Base-by-base conservation (phyloP, 352 stramenopile genomes). In the Thraustochytrium sp. region DNA sequence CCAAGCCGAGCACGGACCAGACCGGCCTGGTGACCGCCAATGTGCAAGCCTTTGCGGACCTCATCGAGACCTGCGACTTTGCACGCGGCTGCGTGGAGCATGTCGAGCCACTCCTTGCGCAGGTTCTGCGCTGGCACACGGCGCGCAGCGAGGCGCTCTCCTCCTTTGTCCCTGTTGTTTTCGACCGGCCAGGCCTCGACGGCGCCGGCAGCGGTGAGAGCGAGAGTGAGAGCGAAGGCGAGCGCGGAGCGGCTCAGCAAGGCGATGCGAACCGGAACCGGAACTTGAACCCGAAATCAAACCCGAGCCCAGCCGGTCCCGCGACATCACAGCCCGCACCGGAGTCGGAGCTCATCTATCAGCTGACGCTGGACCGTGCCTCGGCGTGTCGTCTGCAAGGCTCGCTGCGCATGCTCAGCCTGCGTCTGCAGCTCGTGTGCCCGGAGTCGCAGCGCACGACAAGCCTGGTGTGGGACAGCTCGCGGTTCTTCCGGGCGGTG, bases 1-100 rank as follows among this genome's bases (percentile, higher is more conserved):
- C 34, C 21, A 11, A 38, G 29, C 26, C 68, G 26, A 53, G 18
- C n/a, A n/a, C 63, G 0, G 11, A 18, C 4, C 68, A 11, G 18
- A n/a, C 40, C 18, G 8, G 4, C 26, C 11, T 16, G 23, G 53
- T 5, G 18, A 63, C 34, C 3, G 44, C n/a, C 1, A n/a, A 75
- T 2, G 46, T 77, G 2, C 3, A 44, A 8, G 36, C 26, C 3
- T 80, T 9, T 21, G 37, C 48, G 5, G 31, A 68, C 13, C 38
- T 80, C 16, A 46, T 80, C 13, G 34, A 51, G 44, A 11, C 63
- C 4, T 80, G 68, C 51, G 68, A 80, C 5, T 80, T 80, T 75
- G 68, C 68, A 31, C 46, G 68, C 18, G 68, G 44, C 8, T 80
- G 68, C 38, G 34, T 80, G 29, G 68, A 80, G 0, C 26, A 80